phyloP scores from a whole-genome alignment of 768 basidiomycete genomes.

The Tricholoma sp. region DNA sequence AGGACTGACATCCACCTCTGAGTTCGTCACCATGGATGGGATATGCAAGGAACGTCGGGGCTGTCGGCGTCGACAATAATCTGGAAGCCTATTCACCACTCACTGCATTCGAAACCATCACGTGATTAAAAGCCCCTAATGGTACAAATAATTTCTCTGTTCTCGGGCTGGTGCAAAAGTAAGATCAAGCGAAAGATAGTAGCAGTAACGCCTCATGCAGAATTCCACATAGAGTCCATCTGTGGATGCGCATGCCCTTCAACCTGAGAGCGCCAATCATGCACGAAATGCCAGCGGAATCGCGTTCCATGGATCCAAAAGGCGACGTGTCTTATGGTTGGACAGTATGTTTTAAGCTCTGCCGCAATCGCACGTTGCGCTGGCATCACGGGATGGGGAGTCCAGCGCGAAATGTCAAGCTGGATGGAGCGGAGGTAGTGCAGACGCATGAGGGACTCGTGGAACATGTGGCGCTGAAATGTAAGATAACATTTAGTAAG shows the following conservation, averaged over 20 bases:
- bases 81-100: no score
- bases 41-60: no score
- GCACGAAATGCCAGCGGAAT: conserved; percentile 20
- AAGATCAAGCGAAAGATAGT: background rate
- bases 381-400: conserved; percentile 15
- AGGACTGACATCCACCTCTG: no score
- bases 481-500: background rate
- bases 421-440: conserved; percentile 27
- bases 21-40: no score
- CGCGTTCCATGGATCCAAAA: conserved; percentile 26
- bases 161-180: background rate
- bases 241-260: conserved; percentile 8
- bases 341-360: conserved; percentile 28
- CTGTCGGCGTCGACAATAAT: no score
- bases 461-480: conserved; percentile 24
- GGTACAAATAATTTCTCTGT: background rate
- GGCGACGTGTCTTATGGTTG: conserved; percentile 19
- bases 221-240: conserved; percentile 10
- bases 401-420: conserved; percentile 28
- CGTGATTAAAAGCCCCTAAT: no score
- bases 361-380: conserved; percentile 27
- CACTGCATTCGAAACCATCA: no score
- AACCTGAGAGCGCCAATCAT: conserved; percentile 9
- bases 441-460: conserved; percentile 21
- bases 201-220: background rate